A percentile compares a stretch with the other conserved stretches of the same genome.
phyloP scores from a whole-genome alignment of 176 grass and related monocot genomes.

The Avena eriantha region DNA sequence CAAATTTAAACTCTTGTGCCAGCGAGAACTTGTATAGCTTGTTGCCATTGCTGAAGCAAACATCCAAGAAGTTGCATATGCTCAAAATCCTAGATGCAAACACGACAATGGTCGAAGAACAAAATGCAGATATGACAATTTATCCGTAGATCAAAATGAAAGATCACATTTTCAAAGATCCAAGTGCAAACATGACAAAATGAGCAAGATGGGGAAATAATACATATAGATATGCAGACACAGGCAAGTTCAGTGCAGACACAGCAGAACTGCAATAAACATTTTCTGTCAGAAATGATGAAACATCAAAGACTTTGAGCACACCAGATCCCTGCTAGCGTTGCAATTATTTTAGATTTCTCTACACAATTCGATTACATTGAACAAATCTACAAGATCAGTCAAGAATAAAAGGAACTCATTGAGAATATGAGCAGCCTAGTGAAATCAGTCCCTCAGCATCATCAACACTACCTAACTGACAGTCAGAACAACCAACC shows the following conservation, averaged over 20 bases:
- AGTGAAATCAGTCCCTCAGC: neutral
- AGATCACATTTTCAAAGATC: neutral
- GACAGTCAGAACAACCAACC: neutral
- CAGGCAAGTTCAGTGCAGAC: neutral
- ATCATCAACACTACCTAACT: neutral
- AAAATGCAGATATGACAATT: no score
- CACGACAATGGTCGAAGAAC: no score
- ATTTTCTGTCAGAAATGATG: no score
- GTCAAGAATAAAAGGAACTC: neutral
- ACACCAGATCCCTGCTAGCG: no score
- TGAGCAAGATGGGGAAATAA: neutral
- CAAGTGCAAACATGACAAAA: neutral
- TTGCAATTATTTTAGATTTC: neutral
- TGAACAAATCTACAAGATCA: neutral
- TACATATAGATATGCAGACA: neutral
- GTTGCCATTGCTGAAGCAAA: no score
- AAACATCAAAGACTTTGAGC: no score
- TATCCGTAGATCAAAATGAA: no score
- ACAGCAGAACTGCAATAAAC: no score
- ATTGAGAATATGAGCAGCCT: conserved; percentile 47
- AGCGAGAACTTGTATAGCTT: no score
- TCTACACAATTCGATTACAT: neutral
- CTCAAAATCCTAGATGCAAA: no score
- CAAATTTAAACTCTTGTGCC: no score
- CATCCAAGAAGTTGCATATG: no score